Base-by-base conservation (phyloP, 169 alveolate species). In the Eimeria necatrix region DNA sequence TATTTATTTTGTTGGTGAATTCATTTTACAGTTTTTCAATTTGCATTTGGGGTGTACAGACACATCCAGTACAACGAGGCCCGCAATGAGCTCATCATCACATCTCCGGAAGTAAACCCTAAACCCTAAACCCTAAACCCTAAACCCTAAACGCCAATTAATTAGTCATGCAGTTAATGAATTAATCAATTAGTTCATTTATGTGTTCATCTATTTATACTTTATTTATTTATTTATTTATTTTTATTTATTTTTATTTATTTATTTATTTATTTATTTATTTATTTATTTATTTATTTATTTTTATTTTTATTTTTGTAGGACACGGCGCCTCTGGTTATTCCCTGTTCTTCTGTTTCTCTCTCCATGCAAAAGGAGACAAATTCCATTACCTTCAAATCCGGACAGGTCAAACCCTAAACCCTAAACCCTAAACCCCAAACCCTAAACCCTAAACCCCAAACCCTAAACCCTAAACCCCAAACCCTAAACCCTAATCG, bases 11-110 rank as follows among this genome's bases (percentile, higher is more conserved):
- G 2, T 59, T 59, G 68, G 56, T 46, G 64, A 14, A 20, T 10
- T 51, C 20, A 61, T 26, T 76, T 22, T n/a, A 76, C 61, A 16
- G 64, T 56, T 20, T 22, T 41, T 22, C 26, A 74, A 32, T 46
- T 6, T 46, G 46, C 52, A 51, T 81, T 70, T 81, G 51, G 64
- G 48, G 51, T 24, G 48, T 53, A 53, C 90, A 81, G 90, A 53
- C 90, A 51, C 26, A 53, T 81, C 51, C 68, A 51, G 53, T 81
- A 81, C 90, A 51, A 51, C 90, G 59, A 81, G 53, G 90, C 90
- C 51, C 68, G 90, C 41, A 81, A 81, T 22, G 53, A 22, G 53
- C 14, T 81, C 24, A 81, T 81, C 61, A 81, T 81, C 53, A 81
- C 90, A 22, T 81, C 90, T 14, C 90, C 90, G 4, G 90, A 81